Evolutionary conservation across 2,329 filamentous ascomycete genomes (phyloP).

Genomic region (Colletotrichum chrysophilum): DNA sequence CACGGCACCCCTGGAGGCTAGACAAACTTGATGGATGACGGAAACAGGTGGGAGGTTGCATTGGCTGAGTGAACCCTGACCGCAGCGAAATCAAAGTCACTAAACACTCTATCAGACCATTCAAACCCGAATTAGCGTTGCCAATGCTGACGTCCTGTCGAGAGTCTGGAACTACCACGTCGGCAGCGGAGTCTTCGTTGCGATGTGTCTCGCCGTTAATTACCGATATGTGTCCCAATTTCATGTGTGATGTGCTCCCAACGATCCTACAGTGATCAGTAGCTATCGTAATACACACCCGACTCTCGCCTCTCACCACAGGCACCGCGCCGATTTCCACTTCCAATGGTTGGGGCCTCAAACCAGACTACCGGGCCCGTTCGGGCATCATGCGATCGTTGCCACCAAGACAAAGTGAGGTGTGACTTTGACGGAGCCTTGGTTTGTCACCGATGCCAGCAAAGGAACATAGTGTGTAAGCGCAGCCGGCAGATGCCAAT

Average conservation of each 20-base stretch:
- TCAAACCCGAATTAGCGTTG: neutral
- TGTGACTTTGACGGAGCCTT: neutral
- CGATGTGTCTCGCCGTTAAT: neutral
- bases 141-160: neutral
- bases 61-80: neutral
- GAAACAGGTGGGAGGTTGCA: neutral
- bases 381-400: neutral
- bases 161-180: neutral
- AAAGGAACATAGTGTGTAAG: neutral
- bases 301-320: neutral
- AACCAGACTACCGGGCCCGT: neutral
- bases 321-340: neutral
- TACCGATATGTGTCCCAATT: neutral
- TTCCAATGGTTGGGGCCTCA: neutral
- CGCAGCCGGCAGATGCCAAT: neutral
- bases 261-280: neutral
- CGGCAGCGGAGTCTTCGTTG: neutral
- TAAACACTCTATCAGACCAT: neutral
- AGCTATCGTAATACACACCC: neutral
- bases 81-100: neutral
- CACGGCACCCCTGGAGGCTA: neutral
- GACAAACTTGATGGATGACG: neutral
- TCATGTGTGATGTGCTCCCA: neutral
- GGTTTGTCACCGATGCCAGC: neutral
- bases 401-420: neutral